Conservation (phyloP, 495 filamentous ascomycete species). For the Podospora pseudocomata region DNA sequence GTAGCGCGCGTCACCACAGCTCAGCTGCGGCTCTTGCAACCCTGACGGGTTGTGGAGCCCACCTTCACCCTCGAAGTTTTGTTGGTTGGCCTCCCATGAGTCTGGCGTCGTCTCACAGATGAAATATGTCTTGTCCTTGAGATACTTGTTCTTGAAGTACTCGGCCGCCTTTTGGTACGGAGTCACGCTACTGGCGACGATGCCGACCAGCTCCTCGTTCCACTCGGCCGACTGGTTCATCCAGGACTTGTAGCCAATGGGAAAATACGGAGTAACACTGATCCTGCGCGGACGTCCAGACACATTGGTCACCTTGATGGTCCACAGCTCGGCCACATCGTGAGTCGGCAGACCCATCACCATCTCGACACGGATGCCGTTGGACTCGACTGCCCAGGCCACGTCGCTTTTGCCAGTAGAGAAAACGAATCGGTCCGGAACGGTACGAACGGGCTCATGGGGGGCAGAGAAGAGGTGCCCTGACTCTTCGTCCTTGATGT, state of each 20-base stretch:
- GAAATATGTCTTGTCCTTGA: constrained; percentile 58
- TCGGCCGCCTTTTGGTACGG: constrained; percentile 55
- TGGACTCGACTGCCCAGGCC: constrained; percentile 48
- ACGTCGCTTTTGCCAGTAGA: constrained; percentile 54
- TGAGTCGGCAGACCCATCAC: constrained; percentile 49
- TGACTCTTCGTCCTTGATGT: constrained; percentile 55
- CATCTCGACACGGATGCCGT: constrained; percentile 52
- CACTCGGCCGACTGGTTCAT: constrained; percentile 57
- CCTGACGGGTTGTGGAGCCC: constrained; percentile 50
- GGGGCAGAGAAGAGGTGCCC: constrained; percentile 53
- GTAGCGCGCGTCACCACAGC: constrained; percentile 48
- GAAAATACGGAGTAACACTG: constrained; percentile 55
- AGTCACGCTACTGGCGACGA: constrained; percentile 50
- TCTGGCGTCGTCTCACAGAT: constrained; percentile 48
- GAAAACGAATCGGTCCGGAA: constrained; percentile 48
- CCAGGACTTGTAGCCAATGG: constrained; percentile 58
- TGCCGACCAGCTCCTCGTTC: constrained; percentile 42
- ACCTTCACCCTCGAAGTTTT: constrained; percentile 54
- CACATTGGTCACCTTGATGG: constrained; percentile 51
- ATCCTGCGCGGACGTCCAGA: constrained; percentile 42
- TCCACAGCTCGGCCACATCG: constrained; percentile 55
- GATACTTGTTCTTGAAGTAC: constrained; percentile 54
- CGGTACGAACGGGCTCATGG: constrained; percentile 52
- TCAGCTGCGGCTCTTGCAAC: constrained; percentile 36
- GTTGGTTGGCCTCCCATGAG: constrained; percentile 51